Percentiles rank a stretch among this genome's conserved stretches.
phyloP scores from a whole-genome alignment of 169 alveolate genomes.

The Plasmodium cynomolgi region DNA sequence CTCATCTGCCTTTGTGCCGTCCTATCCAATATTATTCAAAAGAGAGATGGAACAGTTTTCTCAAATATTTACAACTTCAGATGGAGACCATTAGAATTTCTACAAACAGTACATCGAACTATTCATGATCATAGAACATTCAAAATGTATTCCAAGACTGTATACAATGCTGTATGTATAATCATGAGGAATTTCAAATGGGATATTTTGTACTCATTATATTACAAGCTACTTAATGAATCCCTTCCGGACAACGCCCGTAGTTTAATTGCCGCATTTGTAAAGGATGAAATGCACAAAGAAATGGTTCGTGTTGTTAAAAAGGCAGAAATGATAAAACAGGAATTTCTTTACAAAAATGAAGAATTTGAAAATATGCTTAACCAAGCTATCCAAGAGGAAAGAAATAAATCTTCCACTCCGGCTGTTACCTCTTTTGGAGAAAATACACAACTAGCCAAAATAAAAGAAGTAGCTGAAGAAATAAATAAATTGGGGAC shows the following conservation, averaged over 20 bases:
- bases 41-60: conserved; percentile 6
- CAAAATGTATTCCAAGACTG: conserved; percentile 17
- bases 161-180: conserved; percentile 53
- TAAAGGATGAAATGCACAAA: conserved; percentile 63
- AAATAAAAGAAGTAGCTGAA: neutral
- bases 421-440: neutral
- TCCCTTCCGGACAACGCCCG: neutral
- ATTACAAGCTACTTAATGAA: conserved; percentile 39
- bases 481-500: conserved; percentile 42
- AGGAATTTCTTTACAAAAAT: neutral
- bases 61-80: conserved; percentile 63
- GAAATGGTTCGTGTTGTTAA: conserved; percentile 14
- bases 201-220: conserved; percentile 48
- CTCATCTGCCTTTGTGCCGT: conserved; percentile 25
- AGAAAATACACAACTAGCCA: neutral
- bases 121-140: conserved; percentile 9
- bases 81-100: conserved; percentile 73
- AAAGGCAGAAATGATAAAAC: neutral
- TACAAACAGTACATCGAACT: conserved; percentile 31
- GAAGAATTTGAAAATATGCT: neutral
- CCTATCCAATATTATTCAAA: conserved; percentile 45
- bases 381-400: neutral
- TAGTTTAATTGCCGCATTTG: conserved; percentile 28
- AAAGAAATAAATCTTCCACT: neutral
- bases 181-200: conserved; percentile 70